Conservation (phyloP, 1,139 yeast species). For the Debaryomyces sp. region DNA sequence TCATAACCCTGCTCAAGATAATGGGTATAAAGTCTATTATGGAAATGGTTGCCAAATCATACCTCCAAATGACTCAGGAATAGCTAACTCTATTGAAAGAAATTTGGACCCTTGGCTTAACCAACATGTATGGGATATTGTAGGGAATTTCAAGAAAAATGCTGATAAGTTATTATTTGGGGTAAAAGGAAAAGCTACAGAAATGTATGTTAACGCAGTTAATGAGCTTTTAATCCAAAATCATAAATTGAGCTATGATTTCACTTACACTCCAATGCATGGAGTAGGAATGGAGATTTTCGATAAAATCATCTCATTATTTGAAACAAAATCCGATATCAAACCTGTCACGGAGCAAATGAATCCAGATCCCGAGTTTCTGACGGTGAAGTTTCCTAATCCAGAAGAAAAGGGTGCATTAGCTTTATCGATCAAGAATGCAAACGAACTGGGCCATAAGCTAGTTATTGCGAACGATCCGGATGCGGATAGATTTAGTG, state of each 20-base stretch:
- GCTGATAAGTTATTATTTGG: constrained; percentile 22
- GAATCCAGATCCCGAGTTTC: constrained; percentile 79
- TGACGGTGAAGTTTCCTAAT: constrained; percentile 88
- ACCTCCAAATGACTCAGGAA: constrained; percentile 82
- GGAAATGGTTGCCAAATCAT: constrained; percentile 93
- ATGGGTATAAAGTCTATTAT: constrained; percentile 95
- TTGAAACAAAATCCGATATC: constrained; percentile 29
- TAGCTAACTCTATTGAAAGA: constrained; percentile 62
- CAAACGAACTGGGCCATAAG: constrained; percentile 45
- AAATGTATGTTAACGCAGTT: constrained; percentile 38
- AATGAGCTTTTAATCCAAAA: constrained; percentile 26
- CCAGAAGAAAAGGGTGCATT: constrained; percentile 96
- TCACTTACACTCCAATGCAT: constrained; percentile 93
- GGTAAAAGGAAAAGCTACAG: constrained; percentile 35
- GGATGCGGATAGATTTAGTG: constrained; percentile 92
- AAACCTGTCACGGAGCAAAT: constrained; percentile 59
- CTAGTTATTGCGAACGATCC: constrained; percentile 91
- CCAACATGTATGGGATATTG: constrained; percentile 50
- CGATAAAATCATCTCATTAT: constrained; percentile 29
- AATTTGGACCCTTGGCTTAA: constrained; percentile 65
- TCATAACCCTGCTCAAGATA: constrained; percentile 91
- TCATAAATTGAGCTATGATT: constrained; percentile 34
- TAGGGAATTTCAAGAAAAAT: constrained; percentile 31
- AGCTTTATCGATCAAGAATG: constrained; percentile 63
- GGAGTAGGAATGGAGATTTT: constrained; percentile 79